phyloP scores from a whole-genome alignment of 2,329 filamentous ascomycete genomes.

The Madurella mycetomatis region DNA sequence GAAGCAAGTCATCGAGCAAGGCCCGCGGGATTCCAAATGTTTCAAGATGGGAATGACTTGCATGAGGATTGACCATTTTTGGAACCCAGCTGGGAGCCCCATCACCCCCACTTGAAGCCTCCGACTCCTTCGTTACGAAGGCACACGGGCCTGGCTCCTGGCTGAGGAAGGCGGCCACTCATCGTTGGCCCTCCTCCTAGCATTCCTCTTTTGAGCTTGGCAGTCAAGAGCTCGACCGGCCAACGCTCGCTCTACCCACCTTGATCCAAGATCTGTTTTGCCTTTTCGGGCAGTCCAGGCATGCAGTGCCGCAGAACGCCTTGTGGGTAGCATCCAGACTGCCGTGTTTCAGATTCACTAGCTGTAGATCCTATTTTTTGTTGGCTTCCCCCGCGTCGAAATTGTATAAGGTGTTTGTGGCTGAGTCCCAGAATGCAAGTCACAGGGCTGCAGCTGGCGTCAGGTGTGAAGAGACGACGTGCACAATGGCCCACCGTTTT shows the following conservation, averaged over 20 bases:
- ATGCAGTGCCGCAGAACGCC: conserved; percentile 16
- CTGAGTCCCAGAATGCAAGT: too few relatives aligned
- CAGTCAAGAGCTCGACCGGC: too few relatives aligned
- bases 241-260: neutral
- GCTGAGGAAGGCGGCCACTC: too few relatives aligned
- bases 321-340: conserved; percentile 7
- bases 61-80: conserved; percentile 13
- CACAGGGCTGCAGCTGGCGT: too few relatives aligned
- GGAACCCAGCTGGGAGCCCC: conserved; percentile 1
- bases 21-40: conserved; percentile 9
- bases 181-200: too few relatives aligned
- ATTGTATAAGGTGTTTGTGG: neutral
- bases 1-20: neutral
- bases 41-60: conserved; percentile 11
- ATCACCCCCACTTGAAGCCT: neutral
- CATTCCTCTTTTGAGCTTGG: too few relatives aligned
- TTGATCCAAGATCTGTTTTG: neutral
- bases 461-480: too few relatives aligned
- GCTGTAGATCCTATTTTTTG: conserved; percentile 5
- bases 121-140: too few relatives aligned
- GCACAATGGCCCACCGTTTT: too few relatives aligned
- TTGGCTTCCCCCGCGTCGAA: neutral
- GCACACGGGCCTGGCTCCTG: too few relatives aligned
- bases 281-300: neutral
- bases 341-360: conserved; percentile 20